Conservation (phyloP, 1,284 basidiomycete genomes). For the Sanghuangporus sanghuang region DNA sequence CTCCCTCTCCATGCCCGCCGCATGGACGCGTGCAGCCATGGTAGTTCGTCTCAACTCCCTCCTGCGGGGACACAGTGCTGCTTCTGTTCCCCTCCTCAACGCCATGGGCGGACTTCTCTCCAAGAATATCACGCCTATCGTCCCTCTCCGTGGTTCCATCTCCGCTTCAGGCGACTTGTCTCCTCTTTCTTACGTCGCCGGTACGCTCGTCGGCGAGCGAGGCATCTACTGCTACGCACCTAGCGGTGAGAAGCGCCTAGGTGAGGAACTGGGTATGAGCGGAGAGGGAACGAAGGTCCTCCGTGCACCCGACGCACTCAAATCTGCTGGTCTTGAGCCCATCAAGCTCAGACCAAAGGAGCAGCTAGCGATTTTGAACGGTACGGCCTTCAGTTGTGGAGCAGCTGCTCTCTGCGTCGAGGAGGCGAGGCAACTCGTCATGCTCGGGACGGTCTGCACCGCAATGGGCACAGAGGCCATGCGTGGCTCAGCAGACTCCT, state of each 20-base stretch:
- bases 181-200: conserved; percentile 83
- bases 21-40: conserved; percentile 89
- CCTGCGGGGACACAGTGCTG: conserved; percentile 83
- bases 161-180: conserved; percentile 78
- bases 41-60: conserved; percentile 84
- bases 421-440: conserved; percentile 67
- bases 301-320: conserved; percentile 62
- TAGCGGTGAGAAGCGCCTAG: conserved; percentile 37
- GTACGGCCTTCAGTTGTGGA: conserved; percentile 72
- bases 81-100: conserved; percentile 77
- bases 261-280: not conserved
- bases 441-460: conserved; percentile 73
- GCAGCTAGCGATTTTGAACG: conserved; percentile 77
- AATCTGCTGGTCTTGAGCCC: conserved; percentile 59
- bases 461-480: conserved; percentile 84
- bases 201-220: conserved; percentile 71
- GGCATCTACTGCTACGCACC: conserved; percentile 62
- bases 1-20: conserved; percentile 78
- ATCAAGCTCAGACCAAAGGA: conserved; percentile 77
- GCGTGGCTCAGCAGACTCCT: conserved; percentile 65
- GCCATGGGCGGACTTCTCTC: conserved; percentile 72
- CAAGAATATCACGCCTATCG: conserved; percentile 73
- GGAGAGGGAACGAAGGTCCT: conserved; percentile 43
- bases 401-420: conserved; percentile 40
- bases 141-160: conserved; percentile 81